Percentiles rank a stretch among this genome's conserved stretches.
Evolutionary conservation across 306 rosid species (phyloP).

Genomic region (Lotus japonicus): DNA sequence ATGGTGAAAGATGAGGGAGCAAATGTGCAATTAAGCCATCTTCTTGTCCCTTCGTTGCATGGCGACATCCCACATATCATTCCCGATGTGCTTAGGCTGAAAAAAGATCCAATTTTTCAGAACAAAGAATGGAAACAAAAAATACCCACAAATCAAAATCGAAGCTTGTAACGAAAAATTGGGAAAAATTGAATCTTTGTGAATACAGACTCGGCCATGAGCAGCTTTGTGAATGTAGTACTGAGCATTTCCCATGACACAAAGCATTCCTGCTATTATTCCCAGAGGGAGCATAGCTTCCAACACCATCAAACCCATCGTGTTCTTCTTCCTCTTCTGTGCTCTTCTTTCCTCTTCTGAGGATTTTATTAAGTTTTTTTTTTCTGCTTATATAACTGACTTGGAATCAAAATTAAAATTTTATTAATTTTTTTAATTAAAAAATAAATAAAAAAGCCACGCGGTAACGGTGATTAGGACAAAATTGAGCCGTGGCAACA

Average conservation of each 20-base stretch:
- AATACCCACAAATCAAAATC: background rate
- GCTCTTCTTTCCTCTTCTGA: background rate
- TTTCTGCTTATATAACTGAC: no score
- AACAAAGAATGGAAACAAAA: background rate
- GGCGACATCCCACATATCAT: slow-evolving; percentile 94
- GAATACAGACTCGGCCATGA: slow-evolving; percentile 72
- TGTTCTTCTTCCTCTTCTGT: background rate
- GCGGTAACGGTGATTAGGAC: no score
- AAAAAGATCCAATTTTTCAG: background rate
- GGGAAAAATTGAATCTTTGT: no score
- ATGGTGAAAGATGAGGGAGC: no score
- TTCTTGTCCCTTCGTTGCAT: slow-evolving; percentile 96
- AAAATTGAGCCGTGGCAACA: no score
- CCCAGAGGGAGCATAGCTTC: slow-evolving; percentile 83
- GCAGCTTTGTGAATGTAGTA: slow-evolving; percentile 82
- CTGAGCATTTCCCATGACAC: slow-evolving; percentile 86
- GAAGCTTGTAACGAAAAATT: background rate
- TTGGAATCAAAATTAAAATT: no score
- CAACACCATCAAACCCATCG: slow-evolving; percentile 60
- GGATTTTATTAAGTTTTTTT: no score
- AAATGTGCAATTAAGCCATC: no score
- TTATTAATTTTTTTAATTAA: no score
- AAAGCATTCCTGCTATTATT: slow-evolving; percentile 87
- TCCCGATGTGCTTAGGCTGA: slow-evolving; percentile 92
- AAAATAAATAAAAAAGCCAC: no score